Conservation (phyloP, 2,329 filamentous ascomycete genomes). For the Fusarium cyanostomum region DNA sequence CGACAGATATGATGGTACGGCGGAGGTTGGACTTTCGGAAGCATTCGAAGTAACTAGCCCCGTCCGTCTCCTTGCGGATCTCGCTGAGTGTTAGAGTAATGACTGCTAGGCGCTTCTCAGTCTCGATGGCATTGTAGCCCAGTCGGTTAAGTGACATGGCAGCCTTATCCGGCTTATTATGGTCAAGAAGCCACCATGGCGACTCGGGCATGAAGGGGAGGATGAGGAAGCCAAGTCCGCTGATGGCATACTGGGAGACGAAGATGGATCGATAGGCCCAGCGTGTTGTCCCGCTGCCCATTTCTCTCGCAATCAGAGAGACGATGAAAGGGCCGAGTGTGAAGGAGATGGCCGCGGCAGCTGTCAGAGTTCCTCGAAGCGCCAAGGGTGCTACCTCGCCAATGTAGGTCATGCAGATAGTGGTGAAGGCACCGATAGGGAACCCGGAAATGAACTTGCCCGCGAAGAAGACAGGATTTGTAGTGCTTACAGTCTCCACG, state of each 20-base stretch:
- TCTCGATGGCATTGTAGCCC: slow-evolving; percentile 10
- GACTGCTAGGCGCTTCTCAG: slow-evolving; percentile 27
- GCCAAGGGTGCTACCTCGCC: slow-evolving; percentile 31
- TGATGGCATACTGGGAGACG: slow-evolving; percentile 27
- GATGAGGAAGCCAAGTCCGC: slow-evolving; percentile 15
- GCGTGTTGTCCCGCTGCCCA: slow-evolving; percentile 7
- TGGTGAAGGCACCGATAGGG: slow-evolving; percentile 24
- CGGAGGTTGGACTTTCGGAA: slow-evolving; percentile 35
- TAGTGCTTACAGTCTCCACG: slow-evolving; percentile 28
- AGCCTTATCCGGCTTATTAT: slow-evolving; percentile 20
- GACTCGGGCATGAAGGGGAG: slow-evolving; percentile 33
- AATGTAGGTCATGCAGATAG: slow-evolving; percentile 30
- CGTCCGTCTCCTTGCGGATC: slow-evolving; percentile 25
- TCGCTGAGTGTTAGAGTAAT: slow-evolving; percentile 26
- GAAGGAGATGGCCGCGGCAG: slow-evolving; percentile 24
- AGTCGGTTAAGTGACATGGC: slow-evolving; percentile 18
- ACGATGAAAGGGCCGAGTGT: slow-evolving; percentile 28
- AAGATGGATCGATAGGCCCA: slow-evolving; percentile 34
- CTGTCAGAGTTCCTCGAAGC: slow-evolving; percentile 27
- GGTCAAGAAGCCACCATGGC: slow-evolving; percentile 28
- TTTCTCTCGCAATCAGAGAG: slow-evolving; percentile 25
- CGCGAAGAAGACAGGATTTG: slow-evolving; percentile 28
- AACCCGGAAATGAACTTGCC: slow-evolving; percentile 34
- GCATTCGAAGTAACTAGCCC: slow-evolving; percentile 29
- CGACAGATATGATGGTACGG: slow-evolving; percentile 34